Base-by-base conservation (phyloP, 768 basidiomycete genomes). In the Suillus weaverae region DNA sequence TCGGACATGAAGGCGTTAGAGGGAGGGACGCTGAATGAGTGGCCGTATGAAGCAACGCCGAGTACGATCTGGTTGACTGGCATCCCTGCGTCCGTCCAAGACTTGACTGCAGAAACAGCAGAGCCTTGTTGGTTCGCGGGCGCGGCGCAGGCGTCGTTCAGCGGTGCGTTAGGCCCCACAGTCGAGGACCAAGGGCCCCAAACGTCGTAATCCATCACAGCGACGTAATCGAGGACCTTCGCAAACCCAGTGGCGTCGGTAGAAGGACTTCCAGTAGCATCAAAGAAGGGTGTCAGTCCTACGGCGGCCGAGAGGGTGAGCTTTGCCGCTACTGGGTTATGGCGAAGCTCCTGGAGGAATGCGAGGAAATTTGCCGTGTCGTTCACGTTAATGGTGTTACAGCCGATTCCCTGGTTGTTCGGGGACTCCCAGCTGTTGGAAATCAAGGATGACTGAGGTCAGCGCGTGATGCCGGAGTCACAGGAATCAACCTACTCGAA, bases 341-440 rank as follows among this genome's bases (percentile, higher is more conserved):
- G 66, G 50, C 91, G 86, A 26, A 97, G 85, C 39, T 84, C 82
- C 68, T 88, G 81, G 13, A 98, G 81, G 80, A 96, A 93, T 5
- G 77, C 66, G 41, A 95, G 84, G 76, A 90, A 92, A 74, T 97
- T 96, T 38, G 83, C 78, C 0, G 88, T 85, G 73, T 99, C 96
- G 61, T 81, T 66, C 1, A 61, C 8, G 26, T 74, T 76, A 64
- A 89, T 81, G 0, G 73, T 74, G 73, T 97, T 97, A 69, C 91
- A 91, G 1, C 85, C 86, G 1, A 89, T 81, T 39, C 94, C 93
- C 60, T 81, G 77, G 5, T 76, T 68, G 62, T 82, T 85, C 1
- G 95, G 94, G 72, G 90, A 95, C 76, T 97, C 95, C 94, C 94
- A 96, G 70, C 92, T 94, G 61, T 33, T 32, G 46, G 16, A 62